Conservation (phyloP, 805 yeast species). For the Metschnikowia matae region DNA sequence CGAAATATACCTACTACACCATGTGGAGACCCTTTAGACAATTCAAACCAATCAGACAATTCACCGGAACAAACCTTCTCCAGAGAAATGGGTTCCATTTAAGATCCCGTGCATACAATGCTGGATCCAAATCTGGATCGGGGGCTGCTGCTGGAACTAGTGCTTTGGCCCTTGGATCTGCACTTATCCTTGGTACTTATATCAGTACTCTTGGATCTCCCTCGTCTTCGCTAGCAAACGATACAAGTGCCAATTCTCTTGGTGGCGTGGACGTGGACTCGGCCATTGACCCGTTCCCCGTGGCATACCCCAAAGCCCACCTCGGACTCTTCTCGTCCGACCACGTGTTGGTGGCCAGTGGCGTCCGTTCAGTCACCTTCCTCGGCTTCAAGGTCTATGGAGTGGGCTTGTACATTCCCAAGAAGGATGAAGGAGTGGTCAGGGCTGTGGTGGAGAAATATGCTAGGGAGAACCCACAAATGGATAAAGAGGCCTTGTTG, state of each 20-base stretch:
- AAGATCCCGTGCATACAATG: neutral
- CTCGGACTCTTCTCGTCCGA: conserved; percentile 24
- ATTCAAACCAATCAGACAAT: too few relatives aligned
- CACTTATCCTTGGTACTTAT: conserved; percentile 3
- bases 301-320: conserved; percentile 3
- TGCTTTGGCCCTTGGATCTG: conserved; percentile 15
- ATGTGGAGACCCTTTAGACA: too few relatives aligned
- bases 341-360: conserved; percentile 68
- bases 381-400: conserved; percentile 81
- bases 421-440: conserved; percentile 42
- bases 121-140: too few relatives aligned
- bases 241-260: conserved; percentile 18
- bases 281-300: conserved; percentile 48
- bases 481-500: conserved; percentile 22
- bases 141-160: too few relatives aligned
- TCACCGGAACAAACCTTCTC: too few relatives aligned
- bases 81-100: neutral
- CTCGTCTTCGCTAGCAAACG: conserved; percentile 13
- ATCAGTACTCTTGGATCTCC: too few relatives aligned
- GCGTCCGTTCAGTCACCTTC: conserved; percentile 81
- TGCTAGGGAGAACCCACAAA: conserved; percentile 7
- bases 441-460: conserved; percentile 5
- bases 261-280: conserved; percentile 43
- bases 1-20: too few relatives aligned
- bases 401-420: conserved; percentile 73